Base-by-base conservation (phyloP, 2,329 filamentous ascomycete species). In the Pseudocercospora crystallina region DNA sequence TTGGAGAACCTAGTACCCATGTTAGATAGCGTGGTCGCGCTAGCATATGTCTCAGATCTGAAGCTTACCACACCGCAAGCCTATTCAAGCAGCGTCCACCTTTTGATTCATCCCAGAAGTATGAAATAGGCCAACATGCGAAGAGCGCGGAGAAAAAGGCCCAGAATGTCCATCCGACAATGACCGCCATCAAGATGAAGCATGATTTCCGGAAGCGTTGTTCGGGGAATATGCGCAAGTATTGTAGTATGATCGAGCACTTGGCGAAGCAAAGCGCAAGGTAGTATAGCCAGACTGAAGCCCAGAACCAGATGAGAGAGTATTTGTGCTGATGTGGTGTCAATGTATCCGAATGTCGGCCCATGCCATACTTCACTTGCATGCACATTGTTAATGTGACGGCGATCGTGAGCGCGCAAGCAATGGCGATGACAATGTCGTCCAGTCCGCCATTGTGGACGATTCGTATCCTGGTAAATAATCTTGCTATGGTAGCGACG, bases 161-260 rank as follows among this genome's bases (percentile, higher is more conserved):
- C 49, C 60, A 64, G 9, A 63, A 53, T 2, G 60, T 65, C 53
- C 62, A 67, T 12, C 50, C 49, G 5, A 58, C 41, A 15, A 69
- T 59, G 38, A 67, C 46, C 5, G 41, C 57, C 34, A 68, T 59
- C 34, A 67, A 50, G 8, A 50, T 50, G 43, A 54, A 62, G 55
- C 59, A 64, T 31, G 55, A 54, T 31, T 54, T 49, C 30, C 65
- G 64, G 41, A 65, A 64, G 5, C 49, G 53, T 8, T 34, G 50
- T 3, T 63, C 56, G 5, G 62, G 57, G 36, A 70, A 70, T 43
- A 70, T 64, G 32, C 66, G 64, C 5, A 64, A 49, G 45, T 69
- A 70, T 46, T 69, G 67, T 30, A 67, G 45, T 11, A 70, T 47
- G 32, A 70, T 69, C 1, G 66, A 67, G 41, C 65, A 57, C 53